Percentiles rank a stretch among this genome's conserved stretches.
Evolutionary conservation across 345 rosid species (phyloP).

Genomic region (Murraya koenigii): DNA sequence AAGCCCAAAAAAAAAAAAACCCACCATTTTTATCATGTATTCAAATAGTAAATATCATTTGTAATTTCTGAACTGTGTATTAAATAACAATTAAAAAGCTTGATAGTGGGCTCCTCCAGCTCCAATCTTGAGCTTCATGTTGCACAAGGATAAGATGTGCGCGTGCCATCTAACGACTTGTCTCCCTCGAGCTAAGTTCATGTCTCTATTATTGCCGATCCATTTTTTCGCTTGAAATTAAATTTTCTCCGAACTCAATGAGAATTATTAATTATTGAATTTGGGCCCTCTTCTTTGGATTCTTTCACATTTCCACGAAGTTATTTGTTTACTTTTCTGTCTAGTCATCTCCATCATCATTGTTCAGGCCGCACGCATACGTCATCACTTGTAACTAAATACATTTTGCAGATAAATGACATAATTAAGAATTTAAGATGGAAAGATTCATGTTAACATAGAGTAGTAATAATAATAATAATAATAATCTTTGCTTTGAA

Average conservation of each 20-base stretch:
- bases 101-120: slow-evolving; percentile 27
- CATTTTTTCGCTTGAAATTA: too few relatives aligned
- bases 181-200: not conserved
- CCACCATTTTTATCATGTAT: too few relatives aligned
- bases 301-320: not conserved
- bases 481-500: not conserved
- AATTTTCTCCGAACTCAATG: not conserved
- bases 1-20: too few relatives aligned
- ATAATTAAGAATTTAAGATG: too few relatives aligned
- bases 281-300: not conserved
- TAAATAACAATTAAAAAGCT: not conserved
- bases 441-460: not conserved
- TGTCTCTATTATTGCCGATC: not conserved
- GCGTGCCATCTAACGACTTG: slow-evolving; percentile 21
- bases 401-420: not conserved
- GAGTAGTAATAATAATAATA: too few relatives aligned
- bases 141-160: not conserved
- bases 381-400: too few relatives aligned
- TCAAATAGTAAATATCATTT: not conserved
- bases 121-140: not conserved
- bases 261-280: not conserved
- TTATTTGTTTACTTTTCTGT: too few relatives aligned
- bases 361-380: too few relatives aligned
- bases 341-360: too few relatives aligned
- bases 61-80: too few relatives aligned